Conservation (phyloP, 345 rosid species). For the Carallia pectinifolia region DNA sequence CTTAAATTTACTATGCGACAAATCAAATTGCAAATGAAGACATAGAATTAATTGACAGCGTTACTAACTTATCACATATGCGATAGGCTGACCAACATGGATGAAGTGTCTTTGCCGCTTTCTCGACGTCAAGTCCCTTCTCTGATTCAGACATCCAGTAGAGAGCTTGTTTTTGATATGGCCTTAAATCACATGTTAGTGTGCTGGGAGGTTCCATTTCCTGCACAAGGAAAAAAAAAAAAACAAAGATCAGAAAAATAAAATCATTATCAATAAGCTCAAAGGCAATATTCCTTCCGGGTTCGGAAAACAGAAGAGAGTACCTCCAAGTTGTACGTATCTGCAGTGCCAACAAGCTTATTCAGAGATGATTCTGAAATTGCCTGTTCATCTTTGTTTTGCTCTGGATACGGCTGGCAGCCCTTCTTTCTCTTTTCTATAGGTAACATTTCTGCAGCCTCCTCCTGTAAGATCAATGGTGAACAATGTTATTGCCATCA, state of each 20-base stretch:
- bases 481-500: too few relatives aligned
- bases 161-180: slow-evolving; percentile 72
- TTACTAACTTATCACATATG: slow-evolving; percentile 57
- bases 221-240: slow-evolving; percentile 28
- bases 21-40: neutral
- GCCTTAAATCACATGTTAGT: slow-evolving; percentile 49
- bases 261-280: neutral
- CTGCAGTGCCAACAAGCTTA: slow-evolving; percentile 55
- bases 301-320: neutral
- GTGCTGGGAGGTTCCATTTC: slow-evolving; percentile 68
- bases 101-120: slow-evolving; percentile 57
- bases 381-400: slow-evolving; percentile 49
- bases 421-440: slow-evolving; percentile 44
- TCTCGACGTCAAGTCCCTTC: slow-evolving; percentile 50
- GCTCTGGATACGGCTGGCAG: slow-evolving; percentile 30
- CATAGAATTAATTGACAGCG: neutral
- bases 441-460: slow-evolving; percentile 37
- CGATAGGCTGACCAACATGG: slow-evolving; percentile 70
- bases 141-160: slow-evolving; percentile 67
- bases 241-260: neutral
- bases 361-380: slow-evolving; percentile 50
- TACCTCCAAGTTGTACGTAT: slow-evolving; percentile 52
- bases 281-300: neutral
- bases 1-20: neutral
- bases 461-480: slow-evolving; percentile 31